These are phyloP conservation scores for Zopfochytrium polystomum DNA, from an alignment of 371 early-diverging fungal genomes.

Conservation along the genomic window DNA sequence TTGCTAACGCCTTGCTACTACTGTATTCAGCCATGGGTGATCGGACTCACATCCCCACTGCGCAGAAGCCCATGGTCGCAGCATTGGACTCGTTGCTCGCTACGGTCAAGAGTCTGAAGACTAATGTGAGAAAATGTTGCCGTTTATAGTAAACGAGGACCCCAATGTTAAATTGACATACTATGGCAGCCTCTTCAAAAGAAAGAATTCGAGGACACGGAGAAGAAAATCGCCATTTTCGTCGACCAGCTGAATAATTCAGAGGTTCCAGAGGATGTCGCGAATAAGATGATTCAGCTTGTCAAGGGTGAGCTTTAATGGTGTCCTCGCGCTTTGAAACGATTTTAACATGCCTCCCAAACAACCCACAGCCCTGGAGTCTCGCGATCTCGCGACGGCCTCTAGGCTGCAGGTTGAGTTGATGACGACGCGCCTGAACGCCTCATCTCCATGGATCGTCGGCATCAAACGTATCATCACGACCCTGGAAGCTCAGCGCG, in stretches of 20 bases:
- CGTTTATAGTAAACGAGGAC: background rate
- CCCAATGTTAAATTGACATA: background rate
- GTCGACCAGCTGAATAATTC: conserved; percentile 77
- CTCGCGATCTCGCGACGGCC: conserved; percentile 51
- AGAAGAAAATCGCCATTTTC: conserved; percentile 63
- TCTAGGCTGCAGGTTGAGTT: conserved; percentile 57
- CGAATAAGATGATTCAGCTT: conserved; percentile 54
- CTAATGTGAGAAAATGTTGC: conserved; percentile 41
- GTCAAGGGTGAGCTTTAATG: conserved; percentile 49
- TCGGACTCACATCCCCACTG: conserved; percentile 71
- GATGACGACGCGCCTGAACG: conserved; percentile 62
- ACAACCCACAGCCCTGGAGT: conserved; percentile 38
- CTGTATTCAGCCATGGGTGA: conserved; percentile 62
- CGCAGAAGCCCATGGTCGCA: conserved; percentile 52
- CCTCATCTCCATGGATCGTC: conserved; percentile 62
- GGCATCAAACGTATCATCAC: conserved; percentile 66
- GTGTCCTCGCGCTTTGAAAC: background rate
- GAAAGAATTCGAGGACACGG: conserved; percentile 70
- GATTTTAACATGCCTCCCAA: background rate
- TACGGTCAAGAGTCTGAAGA: conserved; percentile 14
- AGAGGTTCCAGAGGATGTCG: conserved; percentile 54
- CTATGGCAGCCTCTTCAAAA: conserved; percentile 60
- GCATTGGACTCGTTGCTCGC: conserved; percentile 34
- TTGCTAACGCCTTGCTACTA: conserved; percentile 3
- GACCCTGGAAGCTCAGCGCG: conserved; percentile 30